phyloP scores from a whole-genome alignment of 345 rosid species.

The Populus ilicifolia region DNA sequence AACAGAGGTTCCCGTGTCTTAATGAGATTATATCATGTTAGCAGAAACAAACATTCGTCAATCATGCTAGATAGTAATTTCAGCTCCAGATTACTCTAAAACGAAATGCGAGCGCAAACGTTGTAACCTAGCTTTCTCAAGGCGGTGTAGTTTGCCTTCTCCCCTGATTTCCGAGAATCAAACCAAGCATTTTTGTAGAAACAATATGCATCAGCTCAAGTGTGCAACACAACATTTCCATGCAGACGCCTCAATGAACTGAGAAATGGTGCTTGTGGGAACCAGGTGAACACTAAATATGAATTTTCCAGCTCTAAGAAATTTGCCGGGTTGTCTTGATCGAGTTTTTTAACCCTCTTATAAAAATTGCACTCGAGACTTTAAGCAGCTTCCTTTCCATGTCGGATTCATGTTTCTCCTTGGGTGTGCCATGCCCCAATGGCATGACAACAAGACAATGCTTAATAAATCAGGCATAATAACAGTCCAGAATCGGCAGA shows the following conservation, averaged over 20 bases:
- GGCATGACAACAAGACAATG: neutral
- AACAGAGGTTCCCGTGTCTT: neutral
- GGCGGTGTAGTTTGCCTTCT: neutral
- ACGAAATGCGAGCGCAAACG: no score
- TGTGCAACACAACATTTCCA: neutral
- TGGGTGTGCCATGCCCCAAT: neutral
- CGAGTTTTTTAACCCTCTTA: neutral
- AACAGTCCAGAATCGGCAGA: slow-evolving; percentile 5
- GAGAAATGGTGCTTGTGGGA: neutral
- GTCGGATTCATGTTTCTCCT: neutral
- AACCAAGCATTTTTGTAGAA: neutral
- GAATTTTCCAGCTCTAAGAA: neutral
- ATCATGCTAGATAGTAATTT: neutral
- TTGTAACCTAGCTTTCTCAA: neutral
- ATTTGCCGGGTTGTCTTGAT: neutral
- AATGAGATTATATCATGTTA: neutral
- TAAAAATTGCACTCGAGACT: neutral
- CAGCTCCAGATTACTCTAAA: neutral
- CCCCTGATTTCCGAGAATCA: neutral
- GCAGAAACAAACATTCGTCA: neutral
- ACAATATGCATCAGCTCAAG: neutral
- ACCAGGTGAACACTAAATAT: neutral
- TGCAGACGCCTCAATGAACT: neutral
- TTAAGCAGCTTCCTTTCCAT: neutral
- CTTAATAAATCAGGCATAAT: slow-evolving; percentile 6